Base-by-base conservation (phyloP, 768 basidiomycete species). In the Coprinopsis cinerea region DNA sequence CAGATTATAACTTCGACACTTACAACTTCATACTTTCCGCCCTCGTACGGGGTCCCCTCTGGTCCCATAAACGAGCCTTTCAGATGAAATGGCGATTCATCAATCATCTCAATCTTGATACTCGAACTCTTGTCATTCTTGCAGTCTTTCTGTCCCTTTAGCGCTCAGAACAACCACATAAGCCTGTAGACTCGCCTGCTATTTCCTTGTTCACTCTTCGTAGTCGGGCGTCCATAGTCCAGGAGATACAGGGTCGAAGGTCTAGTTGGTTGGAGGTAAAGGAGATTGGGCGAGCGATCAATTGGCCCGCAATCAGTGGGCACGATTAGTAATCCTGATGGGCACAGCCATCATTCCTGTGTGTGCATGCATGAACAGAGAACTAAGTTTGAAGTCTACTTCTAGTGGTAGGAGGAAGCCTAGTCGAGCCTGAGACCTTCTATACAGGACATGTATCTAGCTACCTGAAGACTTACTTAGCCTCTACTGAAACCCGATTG, bases 161-260 rank as follows among this genome's bases (percentile, higher is more conserved):
- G 17, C 36, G 17, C 17, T 10, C 36, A 18, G 6, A 45, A 54
- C 28, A 55, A 39, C 20, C 37, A 36, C 37, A 27, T 47, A 50
- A 44, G 55, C 28, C 28, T 37, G 22, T 37, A 37, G 20, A 55
- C 75, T 53, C 43, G 84, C 90, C 93, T 55, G 83, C 68, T 53
- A 97, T 96, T 72, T 97, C 93, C 71, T 95, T 96, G 69, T 91
- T 92, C 22, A 96, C 88, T 63, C 93, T 76, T 55, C 93, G 79
- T 41, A 92, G 78, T 51, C 93, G 77, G 48, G 93, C 92, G 63
- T 96, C 92, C 81, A 92, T 92, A 46, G 32, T 63, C 35, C 7
- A 18, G 25, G 11, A 25, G 35, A 34, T 24, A 15, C n/a, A 15
- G 17, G 15, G 2, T 14, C 10, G 28, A 25, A 40, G 28, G 41